Evolutionary conservation across 495 filamentous ascomycete species (phyloP).

Genomic region (Daldinia childiae): DNA sequence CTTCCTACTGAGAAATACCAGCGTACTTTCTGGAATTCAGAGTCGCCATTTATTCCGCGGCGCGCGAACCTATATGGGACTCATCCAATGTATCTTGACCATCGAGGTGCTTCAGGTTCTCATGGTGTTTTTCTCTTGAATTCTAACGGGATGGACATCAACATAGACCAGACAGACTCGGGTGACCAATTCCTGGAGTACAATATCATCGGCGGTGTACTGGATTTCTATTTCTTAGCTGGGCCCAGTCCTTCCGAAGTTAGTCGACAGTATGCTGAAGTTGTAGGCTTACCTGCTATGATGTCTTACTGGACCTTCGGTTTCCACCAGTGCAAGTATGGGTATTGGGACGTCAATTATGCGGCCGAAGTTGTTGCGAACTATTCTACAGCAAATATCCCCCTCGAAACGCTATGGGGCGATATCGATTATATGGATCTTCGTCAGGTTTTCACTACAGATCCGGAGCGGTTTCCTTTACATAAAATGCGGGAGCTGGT

Average conservation of each 20-base stretch:
- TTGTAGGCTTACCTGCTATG: slow-evolving; percentile 77
- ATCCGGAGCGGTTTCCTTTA: slow-evolving; percentile 76
- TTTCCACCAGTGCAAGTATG: slow-evolving; percentile 85
- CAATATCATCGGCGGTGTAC: slow-evolving; percentile 78
- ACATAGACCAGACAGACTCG: slow-evolving; percentile 70
- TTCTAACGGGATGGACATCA: slow-evolving; percentile 87
- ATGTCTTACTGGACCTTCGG: slow-evolving; percentile 89
- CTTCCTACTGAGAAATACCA: slow-evolving; percentile 76
- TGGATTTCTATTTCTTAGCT: slow-evolving; percentile 86
- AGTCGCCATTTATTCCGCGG: slow-evolving; percentile 65
- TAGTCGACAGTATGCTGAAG: slow-evolving; percentile 74
- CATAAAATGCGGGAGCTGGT: slow-evolving; percentile 72
- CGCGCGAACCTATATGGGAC: slow-evolving; percentile 78
- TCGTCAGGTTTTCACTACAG: slow-evolving; percentile 73
- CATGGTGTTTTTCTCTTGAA: slow-evolving; percentile 85
- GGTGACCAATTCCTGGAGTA: slow-evolving; percentile 82
- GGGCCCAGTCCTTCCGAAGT: slow-evolving; percentile 78
- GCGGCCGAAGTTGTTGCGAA: slow-evolving; percentile 76
- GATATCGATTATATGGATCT: slow-evolving; percentile 77
- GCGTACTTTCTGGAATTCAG: slow-evolving; percentile 81
- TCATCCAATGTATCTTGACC: slow-evolving; percentile 86
- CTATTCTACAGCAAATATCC: slow-evolving; percentile 73
- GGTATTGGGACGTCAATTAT: slow-evolving; percentile 75
- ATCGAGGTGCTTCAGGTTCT: slow-evolving; percentile 69
- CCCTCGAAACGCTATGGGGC: slow-evolving; percentile 82